phyloP scores from a whole-genome alignment of 306 rosid species.

The Gleditsia sinensis region DNA sequence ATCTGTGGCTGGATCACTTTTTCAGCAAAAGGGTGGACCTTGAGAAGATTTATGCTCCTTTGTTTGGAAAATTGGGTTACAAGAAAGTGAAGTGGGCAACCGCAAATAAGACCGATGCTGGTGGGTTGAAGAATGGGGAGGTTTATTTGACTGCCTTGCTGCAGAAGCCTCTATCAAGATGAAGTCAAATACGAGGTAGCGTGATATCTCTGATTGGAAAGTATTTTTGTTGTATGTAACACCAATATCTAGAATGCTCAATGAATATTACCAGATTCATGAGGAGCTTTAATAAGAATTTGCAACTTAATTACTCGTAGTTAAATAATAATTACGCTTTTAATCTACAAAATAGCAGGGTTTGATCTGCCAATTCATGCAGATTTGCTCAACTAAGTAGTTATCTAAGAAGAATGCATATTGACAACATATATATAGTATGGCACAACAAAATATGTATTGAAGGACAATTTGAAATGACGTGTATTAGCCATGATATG shows the following conservation, averaged over 20 bases:
- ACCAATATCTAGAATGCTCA: neutral
- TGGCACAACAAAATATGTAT: too few species aligned
- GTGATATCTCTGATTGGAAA: neutral
- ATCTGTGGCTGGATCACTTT: constrained; percentile 86
- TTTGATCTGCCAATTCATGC: constrained; percentile 9
- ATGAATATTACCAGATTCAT: neutral
- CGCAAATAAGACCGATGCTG: constrained; percentile 59
- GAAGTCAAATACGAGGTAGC: constrained; percentile 45
- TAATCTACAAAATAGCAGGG: neutral
- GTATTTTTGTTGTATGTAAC: neutral
- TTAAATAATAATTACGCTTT: neutral
- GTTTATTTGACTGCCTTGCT: constrained; percentile 83
- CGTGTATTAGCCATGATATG: too few species aligned
- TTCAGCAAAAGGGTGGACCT: constrained; percentile 80
- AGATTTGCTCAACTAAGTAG: neutral
- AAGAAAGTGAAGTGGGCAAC: constrained; percentile 94
- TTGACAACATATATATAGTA: too few species aligned
- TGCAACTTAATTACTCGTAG: neutral
- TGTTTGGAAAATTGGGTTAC: constrained; percentile 88
- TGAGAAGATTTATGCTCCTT: constrained; percentile 72
- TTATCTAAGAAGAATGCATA: too few species aligned
- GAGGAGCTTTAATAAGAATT: neutral
- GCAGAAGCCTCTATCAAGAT: constrained; percentile 83
- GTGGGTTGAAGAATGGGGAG: constrained; percentile 76
- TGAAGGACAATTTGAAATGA: too few species aligned